A percentile compares a stretch with the other conserved stretches of the same genome.
These are phyloP conservation scores for Paracoccidioides brasiliensis DNA, from an alignment of 2,329 filamentous ascomycete genomes.

Conservation along the genomic window DNA sequence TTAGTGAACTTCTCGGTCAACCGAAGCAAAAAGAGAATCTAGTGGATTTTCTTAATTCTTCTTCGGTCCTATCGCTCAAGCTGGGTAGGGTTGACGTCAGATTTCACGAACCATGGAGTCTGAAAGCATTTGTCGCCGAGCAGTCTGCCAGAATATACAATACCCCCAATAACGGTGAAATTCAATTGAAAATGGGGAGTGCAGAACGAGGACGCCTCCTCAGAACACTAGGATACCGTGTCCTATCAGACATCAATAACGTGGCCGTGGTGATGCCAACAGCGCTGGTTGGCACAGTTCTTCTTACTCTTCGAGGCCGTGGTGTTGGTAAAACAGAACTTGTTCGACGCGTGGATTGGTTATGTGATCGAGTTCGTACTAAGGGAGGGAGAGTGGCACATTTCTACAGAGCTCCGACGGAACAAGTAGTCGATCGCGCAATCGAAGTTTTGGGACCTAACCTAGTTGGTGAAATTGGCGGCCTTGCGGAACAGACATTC, in stretches of 20 bases:
- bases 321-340: conserved; percentile 83
- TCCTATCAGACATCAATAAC: conserved; percentile 85
- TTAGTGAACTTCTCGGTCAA: conserved; percentile 81
- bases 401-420: conserved; percentile 68
- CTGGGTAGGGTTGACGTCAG: conserved; percentile 87
- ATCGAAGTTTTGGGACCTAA: conserved; percentile 84
- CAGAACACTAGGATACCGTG: conserved; percentile 78
- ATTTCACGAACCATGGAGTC: conserved; percentile 92
- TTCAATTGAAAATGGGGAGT: conserved; percentile 31
- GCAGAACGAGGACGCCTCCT: conserved; percentile 58
- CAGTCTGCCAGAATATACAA: conserved; percentile 51
- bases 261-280: conserved; percentile 98
- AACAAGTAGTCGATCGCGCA: conserved; percentile 74
- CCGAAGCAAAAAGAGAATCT: conserved; percentile 95
- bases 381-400: conserved; percentile 91
- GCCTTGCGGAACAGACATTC: conserved; percentile 79
- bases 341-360: conserved; percentile 78
- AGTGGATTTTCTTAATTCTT: conserved; percentile 74
- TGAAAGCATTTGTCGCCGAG: conserved; percentile 66
- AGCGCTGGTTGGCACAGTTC: conserved; percentile 82
- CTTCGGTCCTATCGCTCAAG: conserved; percentile 75
- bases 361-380: conserved; percentile 63
- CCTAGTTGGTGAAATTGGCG: conserved; percentile 66
- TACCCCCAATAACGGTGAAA: conserved; percentile 20
- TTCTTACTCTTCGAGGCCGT: conserved; percentile 79